Percentiles rank a stretch among this genome's conserved stretches.
Evolutionary conservation across 768 basidiomycete genomes (phyloP).

Genomic region (Cyclocybe aegerita): DNA sequence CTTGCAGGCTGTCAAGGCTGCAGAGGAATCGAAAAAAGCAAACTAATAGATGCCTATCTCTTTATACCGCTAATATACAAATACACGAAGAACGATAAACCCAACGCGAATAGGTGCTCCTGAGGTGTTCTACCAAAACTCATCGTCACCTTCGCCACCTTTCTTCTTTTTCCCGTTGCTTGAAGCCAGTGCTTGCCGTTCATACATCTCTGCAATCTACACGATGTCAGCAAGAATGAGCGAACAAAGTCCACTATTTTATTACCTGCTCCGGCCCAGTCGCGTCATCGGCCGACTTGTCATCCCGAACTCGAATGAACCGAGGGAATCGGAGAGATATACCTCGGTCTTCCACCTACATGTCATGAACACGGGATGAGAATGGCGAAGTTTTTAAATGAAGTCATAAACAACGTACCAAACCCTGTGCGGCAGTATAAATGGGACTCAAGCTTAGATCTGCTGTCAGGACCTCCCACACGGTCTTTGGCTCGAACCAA

Average conservation of each 20-base stretch:
- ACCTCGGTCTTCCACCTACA: conserved; percentile 81
- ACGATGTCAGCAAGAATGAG: conserved; percentile 1
- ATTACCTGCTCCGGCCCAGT: conserved; percentile 90
- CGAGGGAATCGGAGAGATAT: conserved; percentile 96
- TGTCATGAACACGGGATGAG: background rate
- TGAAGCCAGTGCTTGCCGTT: conserved; percentile 81
- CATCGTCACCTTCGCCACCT: conserved; percentile 70
- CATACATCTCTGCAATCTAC: conserved; percentile 93
- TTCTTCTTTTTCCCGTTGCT: conserved; percentile 69
- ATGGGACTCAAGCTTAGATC: conserved; percentile 96
- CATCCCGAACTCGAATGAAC: conserved; percentile 89
- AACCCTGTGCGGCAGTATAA: conserved; percentile 91
- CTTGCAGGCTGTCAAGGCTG: conserved; percentile 49
- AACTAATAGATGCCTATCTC: conserved; percentile 19
- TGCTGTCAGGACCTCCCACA: conserved; percentile 98
- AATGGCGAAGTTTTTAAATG: background rate
- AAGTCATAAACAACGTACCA: conserved; percentile 49
- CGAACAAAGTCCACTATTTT: background rate
- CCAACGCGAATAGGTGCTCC: conserved; percentile 3
- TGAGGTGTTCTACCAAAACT: conserved; percentile 62
- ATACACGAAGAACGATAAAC: conserved; percentile 25
- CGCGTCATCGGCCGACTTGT: conserved; percentile 90
- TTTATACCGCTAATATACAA: conserved; percentile 21
- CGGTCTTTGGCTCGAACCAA: conserved; percentile 96
- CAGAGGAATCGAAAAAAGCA: conserved; percentile 39